These are phyloP conservation scores for Auriscalpium orientale DNA, from an alignment of 768 basidiomycete species.

Conservation along the genomic window DNA sequence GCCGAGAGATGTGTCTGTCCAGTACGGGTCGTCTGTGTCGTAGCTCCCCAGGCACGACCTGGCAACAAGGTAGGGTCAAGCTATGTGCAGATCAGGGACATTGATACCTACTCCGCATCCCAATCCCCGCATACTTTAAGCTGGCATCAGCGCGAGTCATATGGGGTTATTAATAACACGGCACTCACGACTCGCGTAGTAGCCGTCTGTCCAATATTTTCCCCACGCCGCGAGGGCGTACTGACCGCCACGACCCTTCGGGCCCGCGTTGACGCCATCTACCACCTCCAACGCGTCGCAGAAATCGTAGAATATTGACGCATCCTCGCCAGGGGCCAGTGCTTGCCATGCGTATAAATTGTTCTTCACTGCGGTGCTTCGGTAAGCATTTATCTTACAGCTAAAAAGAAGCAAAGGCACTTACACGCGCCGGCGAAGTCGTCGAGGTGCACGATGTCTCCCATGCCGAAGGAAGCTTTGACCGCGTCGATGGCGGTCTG, in stretches of 20 bases:
- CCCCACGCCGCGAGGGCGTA: conserved; percentile 58
- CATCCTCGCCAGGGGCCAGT: conserved; percentile 44
- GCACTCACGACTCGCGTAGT: conserved; percentile 37
- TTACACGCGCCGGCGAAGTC: conserved; percentile 55
- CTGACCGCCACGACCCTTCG: conserved; percentile 52
- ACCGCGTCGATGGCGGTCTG: conserved; percentile 40
- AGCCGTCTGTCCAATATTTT: conserved; percentile 42
- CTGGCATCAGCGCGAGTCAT: not conserved
- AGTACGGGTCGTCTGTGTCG: conserved; percentile 31
- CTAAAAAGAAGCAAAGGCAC: conserved; percentile 13
- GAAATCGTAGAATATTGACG: conserved; percentile 46
- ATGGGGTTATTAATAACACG: not conserved
- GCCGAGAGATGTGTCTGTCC: conserved; percentile 48
- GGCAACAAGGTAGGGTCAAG: not conserved
- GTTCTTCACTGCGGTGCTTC: conserved; percentile 25
- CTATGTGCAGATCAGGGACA: not conserved
- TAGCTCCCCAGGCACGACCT: conserved; percentile 37
- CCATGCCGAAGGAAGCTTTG: conserved; percentile 55
- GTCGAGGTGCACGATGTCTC: conserved; percentile 48
- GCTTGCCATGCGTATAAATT: conserved; percentile 65
- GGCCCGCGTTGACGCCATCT: conserved; percentile 41
- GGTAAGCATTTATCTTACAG: not conserved
- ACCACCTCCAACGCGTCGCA: conserved; percentile 66
- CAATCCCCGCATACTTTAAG: conserved; percentile 42
- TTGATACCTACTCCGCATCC: conserved; percentile 18